These are phyloP conservation scores for Mycosphaerella sp. DNA, from an alignment of 2,329 filamentous ascomycete genomes.

Conservation along the genomic window DNA sequence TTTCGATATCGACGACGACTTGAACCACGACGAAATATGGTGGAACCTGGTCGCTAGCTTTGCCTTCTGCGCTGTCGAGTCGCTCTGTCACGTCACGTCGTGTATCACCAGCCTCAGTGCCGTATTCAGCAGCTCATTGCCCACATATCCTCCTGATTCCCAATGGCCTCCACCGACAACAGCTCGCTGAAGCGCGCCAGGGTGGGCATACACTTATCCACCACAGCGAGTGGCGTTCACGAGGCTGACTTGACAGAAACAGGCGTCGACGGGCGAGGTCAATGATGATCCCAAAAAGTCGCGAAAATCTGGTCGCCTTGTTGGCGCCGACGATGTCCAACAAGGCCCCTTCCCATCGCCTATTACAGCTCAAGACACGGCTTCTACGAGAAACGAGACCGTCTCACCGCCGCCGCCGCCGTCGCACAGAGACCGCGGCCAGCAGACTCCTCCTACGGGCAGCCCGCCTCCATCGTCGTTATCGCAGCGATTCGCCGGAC, in stretches of 20 bases:
- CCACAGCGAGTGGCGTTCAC: neutral
- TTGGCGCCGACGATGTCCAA: slow-evolving; percentile 34
- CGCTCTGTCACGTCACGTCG: neutral
- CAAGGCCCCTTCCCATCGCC: slow-evolving; percentile 74
- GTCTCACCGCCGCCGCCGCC: slow-evolving; percentile 1
- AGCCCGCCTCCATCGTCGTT: slow-evolving; percentile 18
- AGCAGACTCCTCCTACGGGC: slow-evolving; percentile 39
- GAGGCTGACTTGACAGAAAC: slow-evolving; percentile 42
- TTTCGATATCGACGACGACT: neutral
- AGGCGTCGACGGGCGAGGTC: slow-evolving; percentile 56
- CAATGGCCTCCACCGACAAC: slow-evolving; percentile 52
- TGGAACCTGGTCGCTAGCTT: neutral
- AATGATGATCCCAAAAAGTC: slow-evolving; percentile 71
- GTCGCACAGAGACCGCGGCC: slow-evolving; percentile 28
- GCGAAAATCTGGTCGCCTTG: slow-evolving; percentile 68
- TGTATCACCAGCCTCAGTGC: neutral
- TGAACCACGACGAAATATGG: neutral
- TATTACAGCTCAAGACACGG: slow-evolving; percentile 61
- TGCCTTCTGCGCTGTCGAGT: neutral
- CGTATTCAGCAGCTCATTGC: neutral
- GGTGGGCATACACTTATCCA: slow-evolving; percentile 47
- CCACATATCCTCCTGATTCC: neutral
- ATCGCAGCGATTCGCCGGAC: slow-evolving; percentile 32
- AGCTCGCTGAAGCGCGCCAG: slow-evolving; percentile 77
- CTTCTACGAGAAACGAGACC: slow-evolving; percentile 41